phyloP scores from a whole-genome alignment of 306 rosid genomes.

The Chamaecrista fasciculata region DNA sequence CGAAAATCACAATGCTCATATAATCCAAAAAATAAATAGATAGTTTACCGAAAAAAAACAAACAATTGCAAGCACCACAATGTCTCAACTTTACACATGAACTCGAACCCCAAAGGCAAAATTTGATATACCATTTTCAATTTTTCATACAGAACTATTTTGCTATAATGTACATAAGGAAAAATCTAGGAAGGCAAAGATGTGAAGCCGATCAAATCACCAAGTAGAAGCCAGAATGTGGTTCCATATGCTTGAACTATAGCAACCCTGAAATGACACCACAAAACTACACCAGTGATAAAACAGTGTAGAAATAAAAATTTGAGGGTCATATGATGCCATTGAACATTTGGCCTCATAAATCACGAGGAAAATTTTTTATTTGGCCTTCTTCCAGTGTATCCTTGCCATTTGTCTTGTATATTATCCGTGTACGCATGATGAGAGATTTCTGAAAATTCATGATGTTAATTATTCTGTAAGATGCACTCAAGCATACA shows the following conservation, averaged over 20 bases:
- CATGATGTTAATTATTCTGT: constrained; percentile 32
- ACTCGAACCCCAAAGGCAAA: constrained; percentile 58
- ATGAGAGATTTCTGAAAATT: constrained; percentile 86
- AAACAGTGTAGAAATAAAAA: constrained; percentile 18
- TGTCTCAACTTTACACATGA: constrained; percentile 41
- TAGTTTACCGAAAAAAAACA: constrained; percentile 34
- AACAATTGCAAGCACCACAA: constrained; percentile 40
- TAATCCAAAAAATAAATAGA: too few species aligned
- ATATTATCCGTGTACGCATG: constrained; percentile 95
- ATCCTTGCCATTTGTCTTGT: constrained; percentile 82
- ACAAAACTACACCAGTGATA: constrained; percentile 36
- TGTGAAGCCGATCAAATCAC: constrained; percentile 45
- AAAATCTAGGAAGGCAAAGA: constrained; percentile 4
- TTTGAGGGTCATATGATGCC: too few species aligned
- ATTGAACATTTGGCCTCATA: constrained; percentile 49
- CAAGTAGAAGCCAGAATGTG: constrained; percentile 41
- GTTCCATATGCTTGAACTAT: constrained; percentile 41
- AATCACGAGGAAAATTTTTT: constrained; percentile 73
- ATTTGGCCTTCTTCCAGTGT: constrained; percentile 91
- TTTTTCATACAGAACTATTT: constrained; percentile 50
- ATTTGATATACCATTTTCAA: constrained; percentile 58
- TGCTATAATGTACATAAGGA: constrained; percentile 69
- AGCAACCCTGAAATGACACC: constrained; percentile 36
- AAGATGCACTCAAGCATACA: constrained; percentile 14
- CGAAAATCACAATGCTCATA: too few species aligned